Evolutionary conservation across 768 basidiomycete species (phyloP), one percentile per base, ranked within the genome.

Genomic region (Termitomyces heimii): DNA sequence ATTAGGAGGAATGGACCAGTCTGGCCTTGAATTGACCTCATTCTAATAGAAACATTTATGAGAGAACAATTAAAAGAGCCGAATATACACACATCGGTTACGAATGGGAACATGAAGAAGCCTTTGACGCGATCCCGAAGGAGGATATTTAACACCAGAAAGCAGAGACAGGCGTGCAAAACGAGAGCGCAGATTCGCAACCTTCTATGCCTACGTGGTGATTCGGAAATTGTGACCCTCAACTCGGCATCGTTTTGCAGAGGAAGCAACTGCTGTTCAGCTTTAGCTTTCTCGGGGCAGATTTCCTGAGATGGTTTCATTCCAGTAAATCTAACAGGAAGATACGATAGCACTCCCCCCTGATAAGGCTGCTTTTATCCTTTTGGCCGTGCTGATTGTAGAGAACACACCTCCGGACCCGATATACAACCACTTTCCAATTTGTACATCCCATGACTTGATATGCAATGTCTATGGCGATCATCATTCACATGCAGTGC

Each of bases 1-100:
- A 10, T 65, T 59, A 4, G 60, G 37, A n/a, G 65, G 67, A 35
- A 67, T 44, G 20, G 54, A 48, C 62, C 56, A 62, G 13, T 54
- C 43, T 49, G 37, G 14, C 3, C 5, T n/a, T 28, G 48, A 49
- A 5, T n/a, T 22, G 13, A 24, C 28, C 22, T 26, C 20, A 20
- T 46, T 45, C 57, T 58, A 20, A n/a, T 14, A 22, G 14, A 7
- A 32, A 43, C 3, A 34, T 1, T 37, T 12, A 20, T 29, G 16
- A n/a, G 20, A 10, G 12, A n/a, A 37, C 28, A 24, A 16, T 20
- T 8, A 28, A 10, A 49, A 31, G 49, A 10, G 18, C 4, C 22
- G 8, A n/a, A 18, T 3, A 43, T 4, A 56, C 48, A 40, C 14
- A 60, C 54, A 26, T 54, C 40, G 3, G 43, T 31, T 31, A 14